Conservation (phyloP, 805 yeast genomes). For the Tetrapisispora nanseiensis region DNA sequence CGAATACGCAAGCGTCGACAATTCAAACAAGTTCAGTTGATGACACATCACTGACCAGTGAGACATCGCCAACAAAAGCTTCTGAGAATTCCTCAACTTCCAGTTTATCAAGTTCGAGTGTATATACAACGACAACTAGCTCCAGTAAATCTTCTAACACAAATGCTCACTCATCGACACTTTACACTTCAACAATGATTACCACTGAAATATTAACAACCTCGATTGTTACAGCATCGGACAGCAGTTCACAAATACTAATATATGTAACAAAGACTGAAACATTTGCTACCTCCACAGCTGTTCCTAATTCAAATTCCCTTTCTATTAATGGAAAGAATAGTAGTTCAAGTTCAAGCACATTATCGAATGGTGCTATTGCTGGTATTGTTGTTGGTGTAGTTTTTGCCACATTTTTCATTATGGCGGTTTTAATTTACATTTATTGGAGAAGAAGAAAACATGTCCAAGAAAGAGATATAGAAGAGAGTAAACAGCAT, state of each 20-base stretch:
- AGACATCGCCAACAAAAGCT: not conserved
- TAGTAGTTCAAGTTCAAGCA: conserved; percentile 1
- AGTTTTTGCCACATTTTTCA: conserved; percentile 34
- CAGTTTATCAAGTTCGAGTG: not conserved
- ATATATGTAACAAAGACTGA: conserved; percentile 23
- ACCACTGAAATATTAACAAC: conserved; percentile 19
- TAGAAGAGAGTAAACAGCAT: conserved; percentile 33
- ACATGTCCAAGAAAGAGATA: conserved; percentile 30
- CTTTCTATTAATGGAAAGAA: conserved; percentile 2
- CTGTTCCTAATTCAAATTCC: conserved; percentile 1
- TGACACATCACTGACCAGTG: conserved; percentile 10
- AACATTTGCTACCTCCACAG: conserved; percentile 14
- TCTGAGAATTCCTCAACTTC: not conserved
- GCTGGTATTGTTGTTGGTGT: conserved; percentile 55
- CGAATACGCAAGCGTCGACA: not conserved
- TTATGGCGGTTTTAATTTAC: conserved; percentile 33
- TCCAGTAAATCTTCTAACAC: not conserved
- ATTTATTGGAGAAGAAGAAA: conserved; percentile 35
- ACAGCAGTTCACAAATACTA: conserved; percentile 12
- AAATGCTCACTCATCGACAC: not conserved
- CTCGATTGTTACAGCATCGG: conserved; percentile 16
- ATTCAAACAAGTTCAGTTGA: conserved; percentile 3
- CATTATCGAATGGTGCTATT: conserved; percentile 38
- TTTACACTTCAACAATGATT: conserved; percentile 13
- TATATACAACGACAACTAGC: conserved; percentile 2